A percentile compares a stretch with the other conserved stretches of the same genome.
phyloP scores from a whole-genome alignment of 2,329 filamentous ascomycete species.

The Juglanconis oblonga region DNA sequence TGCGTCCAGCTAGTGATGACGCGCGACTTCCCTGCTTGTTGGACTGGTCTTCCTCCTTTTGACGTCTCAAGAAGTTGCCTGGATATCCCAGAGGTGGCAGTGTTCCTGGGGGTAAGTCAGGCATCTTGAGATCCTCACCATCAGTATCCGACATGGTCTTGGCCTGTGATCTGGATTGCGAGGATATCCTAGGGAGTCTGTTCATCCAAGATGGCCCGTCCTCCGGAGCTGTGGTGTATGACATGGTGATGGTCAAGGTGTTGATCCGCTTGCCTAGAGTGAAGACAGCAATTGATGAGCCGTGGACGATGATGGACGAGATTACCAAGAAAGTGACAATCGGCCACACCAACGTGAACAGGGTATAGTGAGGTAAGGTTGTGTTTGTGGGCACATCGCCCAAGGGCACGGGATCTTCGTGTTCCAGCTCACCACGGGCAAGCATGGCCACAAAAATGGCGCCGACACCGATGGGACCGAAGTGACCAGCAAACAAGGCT shows the following conservation, averaged over 20 bases:
- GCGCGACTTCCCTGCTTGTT: slow-evolving; percentile 54
- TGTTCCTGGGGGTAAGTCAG: slow-evolving; percentile 63
- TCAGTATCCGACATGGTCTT: slow-evolving; percentile 80
- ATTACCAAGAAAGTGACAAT: slow-evolving; percentile 94
- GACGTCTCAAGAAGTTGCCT: slow-evolving; percentile 75
- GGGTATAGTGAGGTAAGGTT: slow-evolving; percentile 56
- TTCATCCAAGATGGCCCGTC: slow-evolving; percentile 95
- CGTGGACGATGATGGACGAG: slow-evolving; percentile 90
- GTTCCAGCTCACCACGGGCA: slow-evolving; percentile 86
- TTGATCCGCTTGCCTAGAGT: slow-evolving; percentile 98
- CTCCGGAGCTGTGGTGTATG: slow-evolving; percentile 86
- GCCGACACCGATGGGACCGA: slow-evolving; percentile 94
- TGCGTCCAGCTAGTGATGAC: slow-evolving; percentile 57
- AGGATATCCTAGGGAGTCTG: slow-evolving; percentile 70
- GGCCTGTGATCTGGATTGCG: slow-evolving; percentile 74
- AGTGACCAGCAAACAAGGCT: slow-evolving; percentile 93
- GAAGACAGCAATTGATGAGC: slow-evolving; percentile 97
- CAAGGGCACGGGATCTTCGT: slow-evolving; percentile 70
- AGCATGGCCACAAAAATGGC: slow-evolving; percentile 95
- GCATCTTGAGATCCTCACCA: slow-evolving; percentile 60
- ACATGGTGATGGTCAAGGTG: slow-evolving; percentile 90
- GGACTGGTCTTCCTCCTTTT: slow-evolving; percentile 70
- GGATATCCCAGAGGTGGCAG: slow-evolving; percentile 70
- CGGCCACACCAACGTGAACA: slow-evolving; percentile 90
- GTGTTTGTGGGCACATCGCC: slow-evolving; percentile 54